Percentiles rank a stretch among this genome's conserved stretches.
phyloP scores from a whole-genome alignment of 2,329 filamentous ascomycete genomes.

The Exophiala aquamarina region DNA sequence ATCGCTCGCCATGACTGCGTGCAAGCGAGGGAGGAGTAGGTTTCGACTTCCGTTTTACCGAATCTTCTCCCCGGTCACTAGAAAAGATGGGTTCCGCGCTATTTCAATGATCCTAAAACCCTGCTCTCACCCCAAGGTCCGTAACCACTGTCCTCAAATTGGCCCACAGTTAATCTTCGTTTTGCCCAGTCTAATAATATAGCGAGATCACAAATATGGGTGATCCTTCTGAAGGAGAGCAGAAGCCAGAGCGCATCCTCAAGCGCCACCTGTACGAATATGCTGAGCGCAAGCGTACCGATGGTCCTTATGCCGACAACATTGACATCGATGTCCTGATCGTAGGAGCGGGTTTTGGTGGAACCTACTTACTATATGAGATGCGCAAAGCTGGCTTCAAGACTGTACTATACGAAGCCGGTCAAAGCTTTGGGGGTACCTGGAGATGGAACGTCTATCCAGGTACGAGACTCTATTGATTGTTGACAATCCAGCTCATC shows the following conservation, averaged over 20 bases:
- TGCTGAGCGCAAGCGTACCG: slow-evolving; percentile 16
- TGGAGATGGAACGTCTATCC: slow-evolving; percentile 41
- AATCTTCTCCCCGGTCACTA: not conserved
- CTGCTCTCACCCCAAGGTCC: too few species aligned
- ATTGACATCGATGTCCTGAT: slow-evolving; percentile 31
- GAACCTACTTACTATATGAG: slow-evolving; percentile 53
- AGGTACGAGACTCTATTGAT: slow-evolving; percentile 21
- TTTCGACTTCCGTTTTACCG: slow-evolving; percentile 18
- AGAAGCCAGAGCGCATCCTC: slow-evolving; percentile 19
- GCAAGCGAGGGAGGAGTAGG: slow-evolving; percentile 12
- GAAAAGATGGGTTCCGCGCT: too few species aligned
- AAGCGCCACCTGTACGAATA: slow-evolving; percentile 21
- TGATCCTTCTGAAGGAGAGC: slow-evolving; percentile 17
- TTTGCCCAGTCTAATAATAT: not conserved
- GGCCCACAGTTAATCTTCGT: too few species aligned
- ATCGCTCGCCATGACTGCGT: not conserved
- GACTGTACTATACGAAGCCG: slow-evolving; percentile 55
- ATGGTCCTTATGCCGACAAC: slow-evolving; percentile 22
- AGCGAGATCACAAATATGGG: slow-evolving; percentile 11
- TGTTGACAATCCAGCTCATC: not conserved
- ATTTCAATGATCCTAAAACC: slow-evolving; percentile 1
- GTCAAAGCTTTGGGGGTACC: slow-evolving; percentile 41
- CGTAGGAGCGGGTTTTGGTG: slow-evolving; percentile 37
- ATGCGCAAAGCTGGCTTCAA: slow-evolving; percentile 53
- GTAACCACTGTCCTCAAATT: too few species aligned